phyloP scores from a whole-genome alignment of 345 rosid species.

The Limnanthes douglasii region DNA sequence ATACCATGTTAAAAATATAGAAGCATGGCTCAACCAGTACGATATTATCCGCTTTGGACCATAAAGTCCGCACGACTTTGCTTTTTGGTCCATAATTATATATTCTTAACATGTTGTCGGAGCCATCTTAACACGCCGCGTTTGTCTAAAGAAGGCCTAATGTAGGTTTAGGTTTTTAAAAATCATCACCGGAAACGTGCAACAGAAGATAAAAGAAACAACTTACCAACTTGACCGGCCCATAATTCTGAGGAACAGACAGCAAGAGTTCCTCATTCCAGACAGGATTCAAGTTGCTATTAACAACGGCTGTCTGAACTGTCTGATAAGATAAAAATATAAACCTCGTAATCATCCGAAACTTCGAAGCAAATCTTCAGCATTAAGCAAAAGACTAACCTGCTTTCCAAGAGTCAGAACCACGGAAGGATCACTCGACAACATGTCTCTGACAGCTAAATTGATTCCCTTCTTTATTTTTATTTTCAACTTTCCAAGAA shows the following conservation, averaged over 20 bases:
- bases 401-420: slow-evolving; percentile 67
- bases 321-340: slow-evolving; percentile 25
- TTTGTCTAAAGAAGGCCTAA: too few species aligned
- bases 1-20: too few species aligned
- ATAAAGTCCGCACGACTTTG: too few species aligned
- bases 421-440: slow-evolving; percentile 92
- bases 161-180: too few species aligned
- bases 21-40: too few species aligned
- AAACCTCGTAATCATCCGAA: not conserved
- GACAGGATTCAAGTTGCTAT: slow-evolving; percentile 63
- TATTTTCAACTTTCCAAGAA: slow-evolving; percentile 74
- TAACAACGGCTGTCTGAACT: slow-evolving; percentile 33
- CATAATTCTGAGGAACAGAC: slow-evolving; percentile 50
- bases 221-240: slow-evolving; percentile 54
- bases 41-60: too few species aligned
- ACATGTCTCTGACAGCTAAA: slow-evolving; percentile 84
- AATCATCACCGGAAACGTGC: too few species aligned
- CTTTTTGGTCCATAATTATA: too few species aligned
- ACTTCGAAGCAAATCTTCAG: not conserved
- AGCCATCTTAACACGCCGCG: too few species aligned
- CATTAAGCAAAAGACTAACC: slow-evolving; percentile 21
- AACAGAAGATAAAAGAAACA: not conserved
- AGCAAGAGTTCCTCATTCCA: slow-evolving; percentile 83
- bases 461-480: slow-evolving; percentile 55
- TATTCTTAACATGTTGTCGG: too few species aligned